phyloP scores from a whole-genome alignment of 306 rosid species.

The Delonix regia region DNA sequence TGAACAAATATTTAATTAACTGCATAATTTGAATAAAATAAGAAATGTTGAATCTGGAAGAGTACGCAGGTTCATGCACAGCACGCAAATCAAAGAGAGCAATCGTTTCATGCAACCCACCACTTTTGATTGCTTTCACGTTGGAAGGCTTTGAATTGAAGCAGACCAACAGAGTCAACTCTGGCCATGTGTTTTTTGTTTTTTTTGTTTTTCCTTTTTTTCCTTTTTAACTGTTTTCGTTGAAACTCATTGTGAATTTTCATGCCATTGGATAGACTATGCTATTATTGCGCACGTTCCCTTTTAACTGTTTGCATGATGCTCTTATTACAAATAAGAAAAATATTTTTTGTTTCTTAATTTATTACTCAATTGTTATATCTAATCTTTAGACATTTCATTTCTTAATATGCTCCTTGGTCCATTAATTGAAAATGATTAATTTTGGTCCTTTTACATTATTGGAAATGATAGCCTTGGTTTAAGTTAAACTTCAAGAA shows the following conservation, averaged over 20 bases:
- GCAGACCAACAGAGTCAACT: not conserved
- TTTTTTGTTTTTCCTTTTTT: too few species aligned
- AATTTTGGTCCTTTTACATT: too few species aligned
- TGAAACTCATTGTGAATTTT: not conserved
- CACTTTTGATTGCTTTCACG: not conserved
- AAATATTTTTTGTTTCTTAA: too few species aligned
- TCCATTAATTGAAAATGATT: too few species aligned
- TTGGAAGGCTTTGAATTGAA: not conserved
- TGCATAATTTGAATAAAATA: not conserved
- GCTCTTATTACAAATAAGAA: too few species aligned
- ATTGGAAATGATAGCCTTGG: too few species aligned
- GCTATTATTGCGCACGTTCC: too few species aligned
- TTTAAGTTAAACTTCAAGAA: too few species aligned
- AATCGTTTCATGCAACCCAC: not conserved
- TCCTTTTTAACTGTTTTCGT: not conserved
- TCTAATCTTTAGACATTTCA: too few species aligned
- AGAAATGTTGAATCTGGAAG: not conserved
- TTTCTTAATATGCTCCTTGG: too few species aligned
- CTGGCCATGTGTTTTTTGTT: not conserved
- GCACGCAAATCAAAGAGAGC: not conserved
- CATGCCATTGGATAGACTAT: not conserved
- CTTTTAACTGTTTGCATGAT: too few species aligned
- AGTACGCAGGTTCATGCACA: not conserved
- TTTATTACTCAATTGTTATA: too few species aligned
- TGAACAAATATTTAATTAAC: not conserved